Evolutionary conservation across 139 green algal genomes (phyloP).

Genomic region (Asterochloris sp.): DNA sequence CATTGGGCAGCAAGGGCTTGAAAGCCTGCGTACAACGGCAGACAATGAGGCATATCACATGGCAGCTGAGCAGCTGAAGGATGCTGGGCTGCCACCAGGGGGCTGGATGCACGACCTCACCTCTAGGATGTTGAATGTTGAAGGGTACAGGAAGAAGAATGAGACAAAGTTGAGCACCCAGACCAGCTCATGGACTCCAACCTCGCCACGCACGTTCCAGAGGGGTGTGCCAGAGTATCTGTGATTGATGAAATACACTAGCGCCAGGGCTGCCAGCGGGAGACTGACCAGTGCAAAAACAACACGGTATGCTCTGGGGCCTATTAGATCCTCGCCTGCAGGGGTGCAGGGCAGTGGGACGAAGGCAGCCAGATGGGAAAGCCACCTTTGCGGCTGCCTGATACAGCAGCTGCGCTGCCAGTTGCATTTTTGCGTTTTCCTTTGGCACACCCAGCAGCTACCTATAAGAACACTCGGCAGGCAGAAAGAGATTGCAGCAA

Average conservation of each 20-base stretch:
- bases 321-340: slow-evolving; percentile 82
- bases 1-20: too few relatives aligned
- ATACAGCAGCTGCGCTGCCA: neutral
- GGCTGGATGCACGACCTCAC: slow-evolving; percentile 20
- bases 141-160: slow-evolving; percentile 99
- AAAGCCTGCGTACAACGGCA: too few relatives aligned
- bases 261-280: slow-evolving; percentile 78
- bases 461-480: neutral
- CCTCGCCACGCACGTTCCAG: slow-evolving; percentile 79
- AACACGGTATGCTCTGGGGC: slow-evolving; percentile 86
- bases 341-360: neutral
- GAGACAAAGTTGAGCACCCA: slow-evolving; percentile 93
- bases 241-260: slow-evolving; percentile 99
- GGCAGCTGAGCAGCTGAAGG: too few relatives aligned
- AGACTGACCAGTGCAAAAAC: slow-evolving; percentile 86
- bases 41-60: too few relatives aligned
- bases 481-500: neutral
- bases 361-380: too few relatives aligned
- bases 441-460: neutral
- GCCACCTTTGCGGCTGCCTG: too few relatives aligned
- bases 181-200: slow-evolving; percentile 77
- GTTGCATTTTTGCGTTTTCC: neutral
- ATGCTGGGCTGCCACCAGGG: too few relatives aligned
- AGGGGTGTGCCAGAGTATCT: slow-evolving; percentile 74
- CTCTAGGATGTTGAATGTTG: slow-evolving; percentile 98